These are phyloP conservation scores for Ustulina deusta DNA, from an alignment of 2,329 filamentous ascomycete genomes.

Conservation along the genomic window DNA sequence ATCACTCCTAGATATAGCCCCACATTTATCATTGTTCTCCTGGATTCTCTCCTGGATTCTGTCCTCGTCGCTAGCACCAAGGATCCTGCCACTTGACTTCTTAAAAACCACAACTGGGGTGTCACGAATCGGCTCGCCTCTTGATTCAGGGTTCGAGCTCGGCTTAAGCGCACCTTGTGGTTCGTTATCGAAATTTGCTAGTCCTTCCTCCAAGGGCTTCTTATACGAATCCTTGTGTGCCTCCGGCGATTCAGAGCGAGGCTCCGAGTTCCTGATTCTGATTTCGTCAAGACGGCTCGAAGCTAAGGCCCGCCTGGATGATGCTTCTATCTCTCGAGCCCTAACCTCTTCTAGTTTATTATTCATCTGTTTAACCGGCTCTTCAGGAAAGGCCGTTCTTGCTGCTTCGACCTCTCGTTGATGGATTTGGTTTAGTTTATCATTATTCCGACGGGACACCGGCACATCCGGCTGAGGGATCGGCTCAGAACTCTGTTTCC, in stretches of 20 bases:
- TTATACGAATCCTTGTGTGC: constrained; percentile 49
- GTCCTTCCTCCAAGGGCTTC: constrained; percentile 41
- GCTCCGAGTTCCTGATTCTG: constrained; percentile 60
- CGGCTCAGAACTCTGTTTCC: constrained; percentile 42
- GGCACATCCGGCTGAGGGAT: constrained; percentile 30
- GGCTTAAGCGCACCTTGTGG: constrained; percentile 17
- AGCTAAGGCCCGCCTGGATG: constrained; percentile 62
- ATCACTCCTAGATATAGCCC: constrained; percentile 52
- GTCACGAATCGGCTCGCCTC: constrained; percentile 28
- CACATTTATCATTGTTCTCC: constrained; percentile 34
- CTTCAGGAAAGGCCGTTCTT: constrained; percentile 44
- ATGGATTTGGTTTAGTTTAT: constrained; percentile 53
- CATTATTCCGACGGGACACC: constrained; percentile 50
- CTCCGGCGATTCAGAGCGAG: constrained; percentile 58
- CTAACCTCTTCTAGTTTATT: constrained; percentile 64
- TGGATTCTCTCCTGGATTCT: constrained; percentile 40
- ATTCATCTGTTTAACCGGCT: constrained; percentile 49
- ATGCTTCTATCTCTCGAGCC: constrained; percentile 57
- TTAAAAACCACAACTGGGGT: constrained; percentile 29
- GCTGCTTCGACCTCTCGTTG: constrained; percentile 52
- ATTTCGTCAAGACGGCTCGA: constrained; percentile 65
- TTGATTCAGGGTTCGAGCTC: constrained; percentile 25
- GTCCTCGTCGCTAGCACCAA: constrained; percentile 22
- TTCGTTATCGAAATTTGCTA: constrained; percentile 21
- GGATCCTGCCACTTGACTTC: constrained; percentile 28